phyloP scores from a whole-genome alignment of 306 rosid species.

The Comarum palustre region DNA sequence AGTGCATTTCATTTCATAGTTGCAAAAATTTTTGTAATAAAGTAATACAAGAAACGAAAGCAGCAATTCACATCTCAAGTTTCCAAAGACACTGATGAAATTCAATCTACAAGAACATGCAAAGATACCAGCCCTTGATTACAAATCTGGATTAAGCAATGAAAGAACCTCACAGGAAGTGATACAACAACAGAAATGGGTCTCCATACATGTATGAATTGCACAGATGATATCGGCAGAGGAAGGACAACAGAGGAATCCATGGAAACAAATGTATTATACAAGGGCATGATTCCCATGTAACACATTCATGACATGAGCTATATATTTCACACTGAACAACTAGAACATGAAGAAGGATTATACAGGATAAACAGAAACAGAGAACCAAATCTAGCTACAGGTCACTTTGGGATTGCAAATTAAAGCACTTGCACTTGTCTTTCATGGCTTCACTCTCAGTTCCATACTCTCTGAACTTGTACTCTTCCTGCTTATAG shows the following conservation, averaged over 20 bases:
- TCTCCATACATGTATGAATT: neutral
- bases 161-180: neutral
- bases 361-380: conserved; percentile 38
- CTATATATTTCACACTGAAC: conserved; percentile 65
- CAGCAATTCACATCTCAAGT: neutral
- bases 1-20: too few species aligned
- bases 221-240: conserved; percentile 20
- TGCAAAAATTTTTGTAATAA: too few species aligned
- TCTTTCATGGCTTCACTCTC: conserved; percentile 80
- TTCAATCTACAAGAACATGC: neutral
- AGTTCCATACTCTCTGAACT: conserved; percentile 80
- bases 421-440: conserved; percentile 73
- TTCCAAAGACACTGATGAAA: neutral
- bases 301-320: conserved; percentile 41
- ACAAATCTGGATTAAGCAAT: neutral
- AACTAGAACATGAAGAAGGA: conserved; percentile 41
- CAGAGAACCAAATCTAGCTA: conserved; percentile 45
- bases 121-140: neutral
- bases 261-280: conserved; percentile 37
- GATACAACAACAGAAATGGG: neutral
- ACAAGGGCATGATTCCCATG: conserved; percentile 41
- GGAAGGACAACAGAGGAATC: conserved; percentile 39
- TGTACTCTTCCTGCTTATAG: conserved; percentile 88
- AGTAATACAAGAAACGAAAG: too few species aligned
- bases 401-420: conserved; percentile 56